Evolutionary conservation across 2,329 filamentous ascomycete species (phyloP).

Genomic region (Diaporthe humulicola): DNA sequence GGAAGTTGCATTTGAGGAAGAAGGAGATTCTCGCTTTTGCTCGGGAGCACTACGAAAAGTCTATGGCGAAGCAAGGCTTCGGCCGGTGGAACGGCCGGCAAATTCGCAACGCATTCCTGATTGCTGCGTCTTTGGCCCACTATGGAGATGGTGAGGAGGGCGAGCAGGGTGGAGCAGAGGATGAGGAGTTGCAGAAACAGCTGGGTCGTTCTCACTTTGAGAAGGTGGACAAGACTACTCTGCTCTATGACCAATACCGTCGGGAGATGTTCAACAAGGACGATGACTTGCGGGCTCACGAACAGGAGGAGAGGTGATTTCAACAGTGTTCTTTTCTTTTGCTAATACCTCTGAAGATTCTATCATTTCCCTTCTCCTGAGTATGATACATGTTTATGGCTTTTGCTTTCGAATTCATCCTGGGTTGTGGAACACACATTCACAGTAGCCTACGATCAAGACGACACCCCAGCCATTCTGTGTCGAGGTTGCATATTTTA

Average conservation of each 20-base stretch:
- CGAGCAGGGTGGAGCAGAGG: background rate
- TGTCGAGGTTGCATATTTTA: too few species aligned
- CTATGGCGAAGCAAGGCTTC: constrained; percentile 24
- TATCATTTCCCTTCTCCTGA: too few species aligned
- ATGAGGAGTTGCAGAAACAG: background rate
- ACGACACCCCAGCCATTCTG: too few species aligned
- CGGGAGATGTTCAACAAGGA: background rate
- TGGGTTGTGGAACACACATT: too few species aligned
- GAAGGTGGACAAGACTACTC: background rate
- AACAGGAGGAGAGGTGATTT: background rate
- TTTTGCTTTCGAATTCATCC: too few species aligned
- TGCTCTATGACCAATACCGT: background rate
- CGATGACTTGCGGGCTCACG: background rate
- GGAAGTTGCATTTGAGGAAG: background rate
- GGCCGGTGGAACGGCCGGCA: constrained; percentile 51
- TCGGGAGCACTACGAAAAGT: background rate
- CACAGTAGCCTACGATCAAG: too few species aligned
- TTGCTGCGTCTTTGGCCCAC: constrained; percentile 41
- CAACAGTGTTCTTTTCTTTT: too few species aligned
- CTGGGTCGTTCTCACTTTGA: background rate
- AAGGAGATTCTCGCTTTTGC: constrained; percentile 30
- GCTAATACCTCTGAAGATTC: too few species aligned
- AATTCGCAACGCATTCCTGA: constrained; percentile 52
- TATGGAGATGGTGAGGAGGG: background rate
- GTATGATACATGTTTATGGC: too few species aligned